A percentile compares a stretch with the other conserved stretches of the same genome.
These are phyloP conservation scores for Diversispora epigaea DNA, from an alignment of 192 early-diverging fungal genomes.

Conservation along the genomic window DNA sequence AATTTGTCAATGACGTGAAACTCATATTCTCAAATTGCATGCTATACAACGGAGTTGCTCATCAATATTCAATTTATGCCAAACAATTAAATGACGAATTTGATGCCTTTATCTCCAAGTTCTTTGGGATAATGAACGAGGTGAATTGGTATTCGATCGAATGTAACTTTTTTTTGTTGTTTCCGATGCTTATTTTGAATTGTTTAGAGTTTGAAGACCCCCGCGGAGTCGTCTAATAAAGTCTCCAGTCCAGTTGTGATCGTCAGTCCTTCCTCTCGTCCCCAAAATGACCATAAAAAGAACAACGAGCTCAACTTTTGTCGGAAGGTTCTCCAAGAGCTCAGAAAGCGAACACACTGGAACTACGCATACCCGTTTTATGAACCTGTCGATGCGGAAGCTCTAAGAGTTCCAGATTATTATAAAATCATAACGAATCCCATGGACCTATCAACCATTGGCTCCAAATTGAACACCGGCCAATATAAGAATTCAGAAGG, in stretches of 20 bases:
- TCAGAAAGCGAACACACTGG: conserved; percentile 67
- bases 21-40: conserved; percentile 80
- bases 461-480: conserved; percentile 56
- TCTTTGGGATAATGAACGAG: conserved; percentile 59
- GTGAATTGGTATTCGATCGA: conserved; percentile 34
- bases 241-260: conserved; percentile 43
- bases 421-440: conserved; percentile 72
- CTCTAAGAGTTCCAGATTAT: conserved; percentile 86
- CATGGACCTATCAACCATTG: conserved; percentile 78
- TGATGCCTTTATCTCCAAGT: conserved; percentile 65
- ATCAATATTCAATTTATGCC: conserved; percentile 66
- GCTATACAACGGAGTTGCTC: conserved; percentile 76
- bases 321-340: conserved; percentile 58
- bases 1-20: conserved; percentile 67
- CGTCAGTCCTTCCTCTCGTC: conserved; percentile 12
- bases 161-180: neutral
- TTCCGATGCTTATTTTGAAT: neutral
- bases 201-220: conserved; percentile 1
- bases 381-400: conserved; percentile 83
- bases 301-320: conserved; percentile 67
- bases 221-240: conserved; percentile 31
- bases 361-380: conserved; percentile 73
- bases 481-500: conserved; percentile 60
- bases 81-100: conserved; percentile 70
- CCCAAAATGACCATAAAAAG: conserved; percentile 38